Evolutionary conservation across 2,329 filamentous ascomycete genomes (phyloP).

Genomic region (Fusarium austroafricanum): DNA sequence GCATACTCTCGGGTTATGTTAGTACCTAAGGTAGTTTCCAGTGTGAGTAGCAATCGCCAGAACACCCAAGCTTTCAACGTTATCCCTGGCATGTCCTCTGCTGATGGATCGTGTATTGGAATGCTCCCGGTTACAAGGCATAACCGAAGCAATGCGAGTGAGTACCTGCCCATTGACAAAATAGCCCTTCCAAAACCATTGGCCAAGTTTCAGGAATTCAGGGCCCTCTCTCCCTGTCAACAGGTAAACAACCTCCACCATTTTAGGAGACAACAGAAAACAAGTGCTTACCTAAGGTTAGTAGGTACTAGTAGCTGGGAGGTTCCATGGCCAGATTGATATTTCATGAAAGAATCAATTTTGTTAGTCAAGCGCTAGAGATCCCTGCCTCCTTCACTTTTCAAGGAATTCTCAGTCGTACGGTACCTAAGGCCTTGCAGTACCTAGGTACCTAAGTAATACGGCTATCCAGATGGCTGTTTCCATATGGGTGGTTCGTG

Average conservation of each 20-base stretch:
- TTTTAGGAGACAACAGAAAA: background rate
- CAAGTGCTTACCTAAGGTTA: no score
- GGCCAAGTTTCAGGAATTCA: constrained; percentile 8
- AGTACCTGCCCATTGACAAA: background rate
- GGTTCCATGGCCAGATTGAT: background rate
- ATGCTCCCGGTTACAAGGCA: background rate
- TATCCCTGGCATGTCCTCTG: background rate
- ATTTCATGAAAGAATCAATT: background rate
- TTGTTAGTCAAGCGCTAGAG: background rate
- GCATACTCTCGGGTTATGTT: no score
- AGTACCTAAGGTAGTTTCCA: no score
- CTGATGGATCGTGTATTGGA: no score
- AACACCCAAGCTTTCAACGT: background rate
- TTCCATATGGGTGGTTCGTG: constrained; percentile 4
- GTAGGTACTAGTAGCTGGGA: no score
- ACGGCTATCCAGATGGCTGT: background rate
- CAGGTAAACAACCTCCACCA: constrained; percentile 3
- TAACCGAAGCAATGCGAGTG: background rate
- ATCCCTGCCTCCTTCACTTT: background rate
- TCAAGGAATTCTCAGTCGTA: constrained; percentile 12
- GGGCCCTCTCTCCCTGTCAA: constrained; percentile 20
- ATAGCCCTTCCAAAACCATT: background rate
- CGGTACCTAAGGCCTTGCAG: no score
- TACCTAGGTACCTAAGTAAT: no score
- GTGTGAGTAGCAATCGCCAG: background rate